phyloP scores from a whole-genome alignment of 2,329 filamentous ascomycete species.

The Colletotrichum tropicicola region DNA sequence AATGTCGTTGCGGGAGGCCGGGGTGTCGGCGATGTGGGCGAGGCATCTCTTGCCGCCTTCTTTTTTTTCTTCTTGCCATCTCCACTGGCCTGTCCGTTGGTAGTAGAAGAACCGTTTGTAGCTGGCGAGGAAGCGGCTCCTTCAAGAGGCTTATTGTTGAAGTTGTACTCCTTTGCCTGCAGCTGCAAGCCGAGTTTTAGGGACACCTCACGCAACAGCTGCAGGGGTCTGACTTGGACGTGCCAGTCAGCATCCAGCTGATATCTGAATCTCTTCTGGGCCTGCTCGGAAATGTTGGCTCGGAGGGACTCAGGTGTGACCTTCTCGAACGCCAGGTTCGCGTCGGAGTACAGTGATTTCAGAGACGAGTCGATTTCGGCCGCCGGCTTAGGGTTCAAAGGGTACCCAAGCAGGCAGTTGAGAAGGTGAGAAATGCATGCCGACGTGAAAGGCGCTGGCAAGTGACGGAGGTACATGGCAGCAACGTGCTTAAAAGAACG shows the following conservation, averaged over 20 bases:
- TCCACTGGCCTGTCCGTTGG: constrained; percentile 52
- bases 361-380: constrained; percentile 81
- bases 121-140: constrained; percentile 41
- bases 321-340: constrained; percentile 82
- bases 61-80: constrained; percentile 69
- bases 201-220: constrained; percentile 88
- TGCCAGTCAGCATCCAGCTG: constrained; percentile 75
- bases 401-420: constrained; percentile 88
- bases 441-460: constrained; percentile 83
- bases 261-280: constrained; percentile 79
- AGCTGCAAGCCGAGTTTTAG: constrained; percentile 92
- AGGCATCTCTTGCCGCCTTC: constrained; percentile 56
- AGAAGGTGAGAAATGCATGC: constrained; percentile 86
- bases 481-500: constrained; percentile 94
- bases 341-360: constrained; percentile 80
- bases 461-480: constrained; percentile 78
- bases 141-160: constrained; percentile 41
- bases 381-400: constrained; percentile 79
- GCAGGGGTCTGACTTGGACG: constrained; percentile 74
- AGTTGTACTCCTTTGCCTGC: constrained; percentile 69
- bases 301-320: constrained; percentile 79
- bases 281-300: constrained; percentile 75
- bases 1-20: constrained; percentile 65
- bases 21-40: constrained; percentile 51
- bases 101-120: constrained; percentile 38